Base-by-base conservation (phyloP, 2,329 filamentous ascomycete species). In the Sclerotinia nivalis region DNA sequence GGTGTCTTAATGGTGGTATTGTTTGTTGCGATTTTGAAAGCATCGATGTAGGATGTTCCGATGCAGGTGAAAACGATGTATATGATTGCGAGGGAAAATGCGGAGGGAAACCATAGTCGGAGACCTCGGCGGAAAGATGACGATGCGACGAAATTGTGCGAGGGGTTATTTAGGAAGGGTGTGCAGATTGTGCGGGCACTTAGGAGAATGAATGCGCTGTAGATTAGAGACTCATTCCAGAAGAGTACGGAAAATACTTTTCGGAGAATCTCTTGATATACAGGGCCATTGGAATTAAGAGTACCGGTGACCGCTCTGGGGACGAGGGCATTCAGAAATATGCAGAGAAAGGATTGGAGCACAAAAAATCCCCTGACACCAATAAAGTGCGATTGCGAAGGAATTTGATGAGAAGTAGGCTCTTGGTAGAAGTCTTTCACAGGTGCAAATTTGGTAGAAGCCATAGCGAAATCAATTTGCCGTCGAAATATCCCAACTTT, bases 211-310 rank as follows among this genome's bases (percentile, higher is more conserved):
- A 84, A 79, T 76, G 80, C 81, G 37, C 80, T 81, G 75, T 82
- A 82, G 69, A 84, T 81, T 69, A 84, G 75, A 52, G 79, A 78
- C 40, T 81, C 77, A 70, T 84, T 83, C 81, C 81, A 83, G 69
- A 70, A 80, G 7, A 84, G 74, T 25, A 83, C 80, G 1, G 80
- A 81, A 65, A 84, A 76, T 1, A 81, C 78, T 69, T 84, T 82
- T 60, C 82, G 80, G 47, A 84, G 73, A 40, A 82, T 74, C 15
- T 77, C 73, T 74, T 83, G 80, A 69, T 82, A 82, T 22, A 74
- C 61, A 6, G 80, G 79, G 0, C 82, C 81, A 28, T 76, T 61
- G 22, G 76, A 72, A 64, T 80, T 79, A 25, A 74, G 74, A 4
- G 79, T 79, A 62, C 77, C 78, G 31, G 75, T 75, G 9, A 82